These are phyloP conservation scores for Saccharomycopsis crataegensis DNA, from an alignment of 1,139 yeast species.

Conservation along the genomic window DNA sequence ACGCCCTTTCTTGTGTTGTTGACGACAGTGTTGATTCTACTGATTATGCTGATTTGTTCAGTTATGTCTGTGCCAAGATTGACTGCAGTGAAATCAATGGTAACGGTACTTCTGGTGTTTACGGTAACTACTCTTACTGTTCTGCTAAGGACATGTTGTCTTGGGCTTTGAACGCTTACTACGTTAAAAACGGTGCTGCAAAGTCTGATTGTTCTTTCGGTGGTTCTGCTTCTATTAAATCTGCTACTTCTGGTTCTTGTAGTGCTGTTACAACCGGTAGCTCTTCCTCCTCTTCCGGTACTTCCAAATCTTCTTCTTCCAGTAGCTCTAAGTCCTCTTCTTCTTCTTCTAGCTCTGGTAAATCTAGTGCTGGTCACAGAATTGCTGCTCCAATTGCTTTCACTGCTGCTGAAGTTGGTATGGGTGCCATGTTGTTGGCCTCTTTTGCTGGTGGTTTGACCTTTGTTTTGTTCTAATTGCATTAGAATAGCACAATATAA, in stretches of 20 bases:
- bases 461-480: slow-evolving; percentile 24
- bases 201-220: slow-evolving; percentile 48
- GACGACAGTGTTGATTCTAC: slow-evolving; percentile 30
- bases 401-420: slow-evolving; percentile 22
- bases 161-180: slow-evolving; percentile 44
- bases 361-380: slow-evolving; percentile 20
- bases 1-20: slow-evolving; percentile 43
- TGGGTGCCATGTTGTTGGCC: slow-evolving; percentile 19
- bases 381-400: slow-evolving; percentile 15
- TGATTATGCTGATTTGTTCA: slow-evolving; percentile 33
- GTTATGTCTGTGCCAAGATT: slow-evolving; percentile 40
- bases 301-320: slow-evolving; percentile 27
- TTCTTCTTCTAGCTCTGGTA: slow-evolving; percentile 25
- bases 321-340: slow-evolving; percentile 24
- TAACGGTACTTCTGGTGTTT: slow-evolving; percentile 42
- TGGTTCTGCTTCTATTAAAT: slow-evolving; percentile 45
- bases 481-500: background rate
- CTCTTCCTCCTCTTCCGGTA: slow-evolving; percentile 32
- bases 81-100: slow-evolving; percentile 46
- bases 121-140: slow-evolving; percentile 57
- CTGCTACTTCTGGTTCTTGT: slow-evolving; percentile 47
- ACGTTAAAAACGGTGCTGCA: slow-evolving; percentile 31
- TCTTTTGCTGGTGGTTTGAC: slow-evolving; percentile 27
- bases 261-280: slow-evolving; percentile 33
- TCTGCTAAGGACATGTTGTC: slow-evolving; percentile 43